These are phyloP conservation scores for Eremothecium coryli DNA, from an alignment of 1,139 yeast species.

Conservation along the genomic window DNA sequence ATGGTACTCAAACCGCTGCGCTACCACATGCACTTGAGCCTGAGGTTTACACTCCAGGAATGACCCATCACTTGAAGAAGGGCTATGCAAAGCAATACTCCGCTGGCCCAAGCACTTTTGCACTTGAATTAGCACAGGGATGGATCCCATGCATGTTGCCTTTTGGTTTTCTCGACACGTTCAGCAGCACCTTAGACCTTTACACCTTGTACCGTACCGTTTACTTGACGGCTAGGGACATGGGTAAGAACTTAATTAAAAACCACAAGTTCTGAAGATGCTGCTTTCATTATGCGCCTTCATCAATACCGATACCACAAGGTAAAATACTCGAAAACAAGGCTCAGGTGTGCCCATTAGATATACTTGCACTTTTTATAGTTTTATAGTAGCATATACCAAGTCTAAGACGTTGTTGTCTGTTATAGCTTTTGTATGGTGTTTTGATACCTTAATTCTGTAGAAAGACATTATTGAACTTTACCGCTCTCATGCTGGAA, in stretches of 20 bases:
- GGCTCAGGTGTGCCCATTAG: too few relatives aligned
- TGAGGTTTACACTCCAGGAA: constrained; percentile 70
- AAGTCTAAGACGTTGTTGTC: neutral
- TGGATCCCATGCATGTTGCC: constrained; percentile 98
- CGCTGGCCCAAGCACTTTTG: constrained; percentile 75
- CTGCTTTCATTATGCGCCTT: too few relatives aligned
- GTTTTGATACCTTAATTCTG: too few relatives aligned
- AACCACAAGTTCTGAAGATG: constrained; percentile 45
- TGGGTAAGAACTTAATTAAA: constrained; percentile 52
- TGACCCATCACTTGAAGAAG: constrained; percentile 64
- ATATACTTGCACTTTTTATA: too few relatives aligned
- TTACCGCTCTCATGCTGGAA: too few relatives aligned
- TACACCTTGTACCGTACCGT: constrained; percentile 59
- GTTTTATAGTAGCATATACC: too few relatives aligned
- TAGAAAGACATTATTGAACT: too few relatives aligned
- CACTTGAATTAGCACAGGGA: constrained; percentile 94
- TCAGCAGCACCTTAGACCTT: constrained; percentile 73
- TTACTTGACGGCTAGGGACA: constrained; percentile 66
- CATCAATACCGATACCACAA: too few relatives aligned
- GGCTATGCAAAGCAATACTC: constrained; percentile 76
- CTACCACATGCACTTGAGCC: constrained; percentile 50
- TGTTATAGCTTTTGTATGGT: too few relatives aligned
- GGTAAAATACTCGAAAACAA: too few relatives aligned
- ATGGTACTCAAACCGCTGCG: constrained; percentile 72
- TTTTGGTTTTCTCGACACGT: constrained; percentile 77